Conservation (phyloP, 495 filamentous ascomycete species). For the Podospora didyma region DNA sequence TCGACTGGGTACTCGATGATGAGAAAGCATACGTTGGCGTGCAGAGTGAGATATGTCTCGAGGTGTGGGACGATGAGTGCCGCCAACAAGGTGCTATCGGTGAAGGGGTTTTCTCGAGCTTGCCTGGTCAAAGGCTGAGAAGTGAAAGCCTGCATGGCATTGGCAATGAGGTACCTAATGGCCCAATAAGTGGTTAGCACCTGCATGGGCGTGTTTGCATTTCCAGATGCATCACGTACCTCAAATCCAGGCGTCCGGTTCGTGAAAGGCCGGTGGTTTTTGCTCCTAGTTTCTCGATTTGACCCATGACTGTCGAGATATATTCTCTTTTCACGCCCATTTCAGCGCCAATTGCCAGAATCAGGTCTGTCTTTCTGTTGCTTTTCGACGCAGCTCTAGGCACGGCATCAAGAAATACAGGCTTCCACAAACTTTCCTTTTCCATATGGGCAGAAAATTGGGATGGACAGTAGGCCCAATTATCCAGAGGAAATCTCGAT, state of each 20-base stretch:
- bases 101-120: constrained; percentile 42
- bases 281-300: constrained; percentile 40
- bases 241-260: constrained; percentile 38
- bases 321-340: constrained; percentile 32
- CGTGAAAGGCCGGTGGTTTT: constrained; percentile 30
- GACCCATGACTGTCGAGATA: constrained; percentile 27
- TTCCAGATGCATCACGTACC: constrained; percentile 30
- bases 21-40: constrained; percentile 38
- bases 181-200: constrained; percentile 1
- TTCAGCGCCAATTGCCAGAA: constrained; percentile 42
- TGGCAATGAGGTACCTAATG: constrained; percentile 42
- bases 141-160: constrained; percentile 45
- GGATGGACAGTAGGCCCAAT: constrained; percentile 32
- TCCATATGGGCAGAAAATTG: constrained; percentile 32
- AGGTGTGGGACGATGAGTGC: constrained; percentile 43
- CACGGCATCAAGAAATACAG: not conserved
- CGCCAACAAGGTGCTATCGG: constrained; percentile 38
- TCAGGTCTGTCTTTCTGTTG: constrained; percentile 35
- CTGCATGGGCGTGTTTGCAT: not conserved
- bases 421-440: constrained; percentile 37
- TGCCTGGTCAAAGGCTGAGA: constrained; percentile 39
- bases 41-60: constrained; percentile 37
- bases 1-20: constrained; percentile 45
- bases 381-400: constrained; percentile 9
- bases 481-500: constrained; percentile 32